These are phyloP conservation scores for Malania oleifera DNA, from an alignment of 164 flowering plant genomes.

Conservation along the genomic window DNA sequence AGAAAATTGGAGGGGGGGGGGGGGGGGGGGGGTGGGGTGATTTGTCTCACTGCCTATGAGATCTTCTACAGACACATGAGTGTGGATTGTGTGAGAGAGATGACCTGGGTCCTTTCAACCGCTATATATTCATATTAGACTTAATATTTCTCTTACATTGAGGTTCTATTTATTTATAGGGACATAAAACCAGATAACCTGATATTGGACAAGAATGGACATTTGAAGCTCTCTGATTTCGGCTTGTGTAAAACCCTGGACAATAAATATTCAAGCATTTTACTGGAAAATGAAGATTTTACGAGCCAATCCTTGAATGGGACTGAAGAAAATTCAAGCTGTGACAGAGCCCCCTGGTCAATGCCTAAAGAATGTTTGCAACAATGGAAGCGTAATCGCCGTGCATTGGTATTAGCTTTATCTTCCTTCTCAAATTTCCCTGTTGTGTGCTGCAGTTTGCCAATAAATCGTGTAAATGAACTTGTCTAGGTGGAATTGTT, in stretches of 20 bases:
- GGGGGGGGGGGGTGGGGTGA: too few relatives aligned
- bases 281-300: conserved; percentile 57
- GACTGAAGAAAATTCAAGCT: conserved; percentile 35
- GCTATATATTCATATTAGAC: not conserved
- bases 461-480: not conserved
- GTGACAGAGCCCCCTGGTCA: conserved; percentile 50
- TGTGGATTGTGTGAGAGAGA: not conserved
- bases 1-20: too few relatives aligned
- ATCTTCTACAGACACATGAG: too few relatives aligned
- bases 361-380: conserved; percentile 79
- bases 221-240: conserved; percentile 94
- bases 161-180: conserved; percentile 37
- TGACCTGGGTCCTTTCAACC: not conserved
- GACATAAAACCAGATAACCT: conserved; percentile 97
- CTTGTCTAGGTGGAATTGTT: not conserved
- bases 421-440: not conserved
- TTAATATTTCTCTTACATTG: conserved; percentile 11
- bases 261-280: conserved; percentile 55
- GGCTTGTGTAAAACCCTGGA: conserved; percentile 94
- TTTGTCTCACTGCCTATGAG: too few relatives aligned
- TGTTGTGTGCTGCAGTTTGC: conserved; percentile 1
- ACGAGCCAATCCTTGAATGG: conserved; percentile 34
- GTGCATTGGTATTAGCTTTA: conserved; percentile 53
- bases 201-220: conserved; percentile 83
- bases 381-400: conserved; percentile 87